Base-by-base conservation (phyloP, 768 basidiomycete genomes). In the Clathrus columnatus region DNA sequence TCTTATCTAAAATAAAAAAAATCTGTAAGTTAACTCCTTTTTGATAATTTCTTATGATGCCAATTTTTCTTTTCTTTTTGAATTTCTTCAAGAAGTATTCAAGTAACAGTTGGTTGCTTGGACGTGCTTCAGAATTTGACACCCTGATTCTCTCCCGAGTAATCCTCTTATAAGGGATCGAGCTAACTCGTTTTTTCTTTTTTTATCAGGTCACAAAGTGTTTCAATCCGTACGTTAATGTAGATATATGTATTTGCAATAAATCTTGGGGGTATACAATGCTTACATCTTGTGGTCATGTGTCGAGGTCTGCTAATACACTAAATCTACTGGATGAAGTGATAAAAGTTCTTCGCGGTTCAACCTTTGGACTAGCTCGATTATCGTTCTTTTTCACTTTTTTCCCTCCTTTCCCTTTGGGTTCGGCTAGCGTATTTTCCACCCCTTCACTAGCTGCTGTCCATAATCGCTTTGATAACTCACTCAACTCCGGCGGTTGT, bases 341-440 rank as follows among this genome's bases (percentile, higher is more conserved):
- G 24, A n/a, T n/a, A n/a, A 16, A 28, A 27, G 20, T 75, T 60
- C 64, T 81, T 42, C 26, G 30, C n/a, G 20, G 8, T 48, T 18
- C 27, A 28, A n/a, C 23, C 21, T 16, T 10, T 42, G 24, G 7
- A 17, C 28, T 4, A 48, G 24, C 24, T 48, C 45, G 26, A 36
- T 24, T 51, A 24, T 17, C 55, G 26, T 36, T 45, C 36, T 49
- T 30, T 54, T 53, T 55, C 26, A 2, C 48, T 29, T 41, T 47
- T 42, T 24, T 64, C 45, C 62, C 75, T 81, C 64, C 75, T 79
- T 54, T 62, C 66, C 27, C 64, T 67, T 30, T 55, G 55, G 81
- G 81, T 46, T 72, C 73, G 6, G 68, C 69, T 57, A 83, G 83
- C 4, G 71, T 70, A 55, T 75, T 70, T 20, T 68, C 72, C 20